phyloP scores from a whole-genome alignment of 1,139 yeast genomes.

The Wickerhamiella pararugosa region DNA sequence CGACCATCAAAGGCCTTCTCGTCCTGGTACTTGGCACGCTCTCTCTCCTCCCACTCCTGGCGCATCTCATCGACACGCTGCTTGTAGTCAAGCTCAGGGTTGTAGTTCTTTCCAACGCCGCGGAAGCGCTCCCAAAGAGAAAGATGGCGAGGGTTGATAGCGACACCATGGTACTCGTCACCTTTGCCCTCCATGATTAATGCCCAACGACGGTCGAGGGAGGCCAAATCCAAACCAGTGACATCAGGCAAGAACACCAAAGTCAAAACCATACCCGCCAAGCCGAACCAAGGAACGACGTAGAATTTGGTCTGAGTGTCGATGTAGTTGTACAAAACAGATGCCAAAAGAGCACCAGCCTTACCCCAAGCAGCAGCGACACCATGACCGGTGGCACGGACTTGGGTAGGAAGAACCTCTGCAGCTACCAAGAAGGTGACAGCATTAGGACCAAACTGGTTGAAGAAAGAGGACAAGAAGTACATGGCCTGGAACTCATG shows the following conservation, averaged over 20 bases:
- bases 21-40: constrained; percentile 16
- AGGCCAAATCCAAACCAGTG: constrained; percentile 26
- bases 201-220: constrained; percentile 27
- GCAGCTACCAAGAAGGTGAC: constrained; percentile 95
- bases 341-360: constrained; percentile 93
- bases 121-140: constrained; percentile 25
- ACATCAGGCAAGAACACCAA: constrained; percentile 25
- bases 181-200: constrained; percentile 23
- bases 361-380: constrained; percentile 93
- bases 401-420: constrained; percentile 91
- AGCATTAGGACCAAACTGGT: constrained; percentile 75
- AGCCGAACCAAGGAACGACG: constrained; percentile 29
- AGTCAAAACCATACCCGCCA: constrained; percentile 25
- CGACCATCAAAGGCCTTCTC: constrained; percentile 15
- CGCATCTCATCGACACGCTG: constrained; percentile 27
- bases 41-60: constrained; percentile 25
- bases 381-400: constrained; percentile 98
- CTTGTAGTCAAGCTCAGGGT: constrained; percentile 27
- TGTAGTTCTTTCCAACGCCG: constrained; percentile 24
- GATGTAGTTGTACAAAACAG: constrained; percentile 37
- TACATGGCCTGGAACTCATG: constrained; percentile 47
- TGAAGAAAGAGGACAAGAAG: constrained; percentile 50
- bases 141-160: constrained; percentile 25
- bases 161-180: constrained; percentile 27
- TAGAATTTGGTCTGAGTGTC: constrained; percentile 23